A percentile compares a stretch with the other conserved stretches of the same genome.
Conservation (phyloP, 1,139 yeast species). For the Spathaspora sp. region DNA sequence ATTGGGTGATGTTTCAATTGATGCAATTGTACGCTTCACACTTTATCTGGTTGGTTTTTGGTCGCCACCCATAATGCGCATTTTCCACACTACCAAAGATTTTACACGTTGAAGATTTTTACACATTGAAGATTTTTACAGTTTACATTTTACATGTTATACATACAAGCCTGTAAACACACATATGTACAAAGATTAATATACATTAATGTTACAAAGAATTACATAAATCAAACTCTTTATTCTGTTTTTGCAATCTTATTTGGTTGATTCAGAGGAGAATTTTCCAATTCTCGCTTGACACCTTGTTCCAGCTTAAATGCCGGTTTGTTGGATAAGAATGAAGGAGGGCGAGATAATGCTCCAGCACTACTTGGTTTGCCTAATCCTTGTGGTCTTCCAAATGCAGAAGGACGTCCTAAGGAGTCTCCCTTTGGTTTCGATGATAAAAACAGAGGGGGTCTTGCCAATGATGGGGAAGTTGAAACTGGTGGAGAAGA, state of each 20-base stretch:
- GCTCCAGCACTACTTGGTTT: slow-evolving; percentile 19
- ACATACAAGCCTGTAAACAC: neutral
- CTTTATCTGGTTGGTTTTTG: neutral
- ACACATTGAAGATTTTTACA: neutral
- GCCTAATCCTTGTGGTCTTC: slow-evolving; percentile 23
- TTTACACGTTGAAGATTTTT: neutral
- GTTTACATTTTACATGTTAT: neutral
- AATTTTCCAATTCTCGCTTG: slow-evolving; percentile 16
- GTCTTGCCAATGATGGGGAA: slow-evolving; percentile 16
- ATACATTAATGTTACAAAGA: slow-evolving; percentile 2
- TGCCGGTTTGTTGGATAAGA: slow-evolving; percentile 30
- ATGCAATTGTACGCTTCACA: neutral
- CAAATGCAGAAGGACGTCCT: slow-evolving; percentile 16
- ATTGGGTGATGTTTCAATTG: neutral
- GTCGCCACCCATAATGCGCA: slow-evolving; percentile 2
- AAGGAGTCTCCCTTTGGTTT: slow-evolving; percentile 16
- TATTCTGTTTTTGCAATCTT: slow-evolving; percentile 11
- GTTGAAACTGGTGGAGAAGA: slow-evolving; percentile 11
- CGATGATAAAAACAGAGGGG: slow-evolving; percentile 15
- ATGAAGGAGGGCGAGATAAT: slow-evolving; percentile 33
- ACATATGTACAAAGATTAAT: neutral
- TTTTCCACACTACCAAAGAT: neutral
- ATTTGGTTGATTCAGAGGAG: slow-evolving; percentile 8
- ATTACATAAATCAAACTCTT: neutral
- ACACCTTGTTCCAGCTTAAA: slow-evolving; percentile 9